Percentiles rank a stretch among this genome's conserved stretches.
These are phyloP conservation scores for Zalaria obscura DNA, from an alignment of 2,329 filamentous ascomycete genomes.

Conservation along the genomic window DNA sequence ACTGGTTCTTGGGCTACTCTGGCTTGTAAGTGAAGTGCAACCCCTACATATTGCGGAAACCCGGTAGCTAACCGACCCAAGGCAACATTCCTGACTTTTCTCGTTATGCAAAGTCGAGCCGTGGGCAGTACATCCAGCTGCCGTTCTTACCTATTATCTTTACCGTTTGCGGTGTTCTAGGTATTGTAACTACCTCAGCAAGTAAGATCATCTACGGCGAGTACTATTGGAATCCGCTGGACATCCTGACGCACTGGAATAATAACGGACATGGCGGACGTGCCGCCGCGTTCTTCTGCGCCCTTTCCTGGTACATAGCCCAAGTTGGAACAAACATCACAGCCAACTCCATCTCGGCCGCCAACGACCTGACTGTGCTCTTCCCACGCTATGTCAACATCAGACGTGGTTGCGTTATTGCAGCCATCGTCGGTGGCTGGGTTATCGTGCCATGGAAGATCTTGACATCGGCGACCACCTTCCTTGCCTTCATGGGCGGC, in stretches of 20 bases:
- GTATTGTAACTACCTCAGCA: conserved; percentile 45
- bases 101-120: conserved; percentile 12
- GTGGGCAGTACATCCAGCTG: conserved; percentile 21
- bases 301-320: conserved; percentile 36
- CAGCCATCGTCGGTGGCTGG: conserved; percentile 33
- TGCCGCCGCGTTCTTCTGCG: conserved; percentile 19
- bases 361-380: conserved; percentile 35
- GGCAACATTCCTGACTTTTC: conserved; percentile 23
- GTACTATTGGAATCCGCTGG: conserved; percentile 22
- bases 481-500: conserved; percentile 41
- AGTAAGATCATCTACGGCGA: conserved; percentile 38
- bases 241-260: conserved; percentile 20
- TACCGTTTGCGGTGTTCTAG: conserved; percentile 34
- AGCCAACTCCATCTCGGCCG: conserved; percentile 38
- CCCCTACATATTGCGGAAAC: not conserved
- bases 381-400: conserved; percentile 28
- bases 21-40: conserved; percentile 8
- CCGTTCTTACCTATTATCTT: conserved; percentile 35
- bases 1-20: conserved; percentile 18
- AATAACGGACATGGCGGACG: conserved; percentile 14
- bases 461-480: conserved; percentile 38
- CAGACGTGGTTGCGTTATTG: conserved; percentile 25
- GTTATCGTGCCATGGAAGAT: conserved; percentile 54
- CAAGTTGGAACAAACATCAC: conserved; percentile 37
- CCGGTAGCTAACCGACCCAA: not conserved